Evolutionary conservation across 1,284 basidiomycete species (phyloP).

Genomic region (Cryptococcus floricola): DNA sequence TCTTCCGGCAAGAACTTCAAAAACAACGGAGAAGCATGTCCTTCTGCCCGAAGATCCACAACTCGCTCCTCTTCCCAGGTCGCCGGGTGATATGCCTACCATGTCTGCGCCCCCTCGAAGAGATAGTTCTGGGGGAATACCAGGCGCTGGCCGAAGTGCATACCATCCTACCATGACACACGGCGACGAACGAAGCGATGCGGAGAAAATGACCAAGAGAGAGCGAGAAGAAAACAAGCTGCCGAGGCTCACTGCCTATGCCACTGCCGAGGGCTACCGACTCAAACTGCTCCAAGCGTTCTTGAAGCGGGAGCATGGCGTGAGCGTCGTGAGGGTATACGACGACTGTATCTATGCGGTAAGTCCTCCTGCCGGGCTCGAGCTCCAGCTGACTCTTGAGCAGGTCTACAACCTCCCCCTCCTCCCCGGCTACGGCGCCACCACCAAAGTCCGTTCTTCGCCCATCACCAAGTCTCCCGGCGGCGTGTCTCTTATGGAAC

Average conservation of each 20-base stretch:
- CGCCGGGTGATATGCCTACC: conserved; percentile 22
- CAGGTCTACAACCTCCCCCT: conserved; percentile 88
- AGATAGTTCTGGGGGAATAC: not conserved
- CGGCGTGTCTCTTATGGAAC: conserved; percentile 58
- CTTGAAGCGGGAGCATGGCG: conserved; percentile 88
- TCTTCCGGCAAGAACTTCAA: conserved; percentile 70
- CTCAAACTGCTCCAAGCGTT: conserved; percentile 75
- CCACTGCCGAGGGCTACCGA: conserved; percentile 73
- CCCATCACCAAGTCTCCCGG: conserved; percentile 60
- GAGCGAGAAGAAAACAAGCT: conserved; percentile 71
- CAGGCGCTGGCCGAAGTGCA: not conserved
- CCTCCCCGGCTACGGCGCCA: conserved; percentile 82
- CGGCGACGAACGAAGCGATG: conserved; percentile 44
- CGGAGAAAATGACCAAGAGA: conserved; percentile 58
- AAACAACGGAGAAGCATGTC: conserved; percentile 88
- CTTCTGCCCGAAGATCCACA: conserved; percentile 86
- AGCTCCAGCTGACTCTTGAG: conserved; percentile 1
- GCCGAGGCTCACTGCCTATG: conserved; percentile 79
- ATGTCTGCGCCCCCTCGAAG: conserved; percentile 13
- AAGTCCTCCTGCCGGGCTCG: conserved; percentile 43
- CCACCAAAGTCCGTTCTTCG: conserved; percentile 78
- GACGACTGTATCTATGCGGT: conserved; percentile 92
- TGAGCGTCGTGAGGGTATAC: conserved; percentile 73
- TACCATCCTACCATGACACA: not conserved
- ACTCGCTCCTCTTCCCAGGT: conserved; percentile 65